Base-by-base conservation (phyloP, 371 early-diverging fungal species). In the Zychaea mexicana region DNA sequence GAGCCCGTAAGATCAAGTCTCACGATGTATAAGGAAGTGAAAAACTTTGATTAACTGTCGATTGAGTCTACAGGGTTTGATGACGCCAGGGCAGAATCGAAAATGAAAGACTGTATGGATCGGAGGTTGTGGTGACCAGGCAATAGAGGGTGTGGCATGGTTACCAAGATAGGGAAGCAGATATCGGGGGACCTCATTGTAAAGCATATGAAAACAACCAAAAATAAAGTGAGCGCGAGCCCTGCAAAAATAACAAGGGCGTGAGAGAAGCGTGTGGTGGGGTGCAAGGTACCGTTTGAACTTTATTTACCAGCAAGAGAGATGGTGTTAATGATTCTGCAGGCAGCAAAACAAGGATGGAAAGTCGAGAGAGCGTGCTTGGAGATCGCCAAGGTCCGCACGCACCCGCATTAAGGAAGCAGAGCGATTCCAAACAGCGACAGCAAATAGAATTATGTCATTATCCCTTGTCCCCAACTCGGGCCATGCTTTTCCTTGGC, bases 101-200 rank as follows among this genome's bases (percentile, higher is more conserved):
- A 36, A 36, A n/a, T n/a, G n/a, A n/a, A n/a, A n/a, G n/a, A n/a
- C n/a, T n/a, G n/a, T n/a, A n/a, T n/a, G n/a, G 33, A 33, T 33
- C 33, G 33, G 33, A 45, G 45, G 45, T 36, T 15, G 38, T 7
- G 38, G 38, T 15, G 38, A 36, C 38, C 53, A 27, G 12, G 53
- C 28, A 12, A 30, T 17, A 24, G 53, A n/a, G n/a, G n/a, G n/a
- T n/a, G n/a, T n/a, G n/a, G 30, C 24, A 22, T 13, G 27, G 22
- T 57, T 57, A 21, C 57, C 57, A 38, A 38, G 57, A 57, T 57
- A 57, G 38, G 57, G 57, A 57, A 57, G 38, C 27, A 36, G 57
- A 57, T 57, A 57, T 57, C 38, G 57, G 57, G 38, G 57, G 22
- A 57, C 22, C 6, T 10, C 38, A 57, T 46, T 21, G n/a, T 46